These are phyloP conservation scores for Spathaspora gorwiae DNA, from an alignment of 805 yeast species.

Conservation along the genomic window DNA sequence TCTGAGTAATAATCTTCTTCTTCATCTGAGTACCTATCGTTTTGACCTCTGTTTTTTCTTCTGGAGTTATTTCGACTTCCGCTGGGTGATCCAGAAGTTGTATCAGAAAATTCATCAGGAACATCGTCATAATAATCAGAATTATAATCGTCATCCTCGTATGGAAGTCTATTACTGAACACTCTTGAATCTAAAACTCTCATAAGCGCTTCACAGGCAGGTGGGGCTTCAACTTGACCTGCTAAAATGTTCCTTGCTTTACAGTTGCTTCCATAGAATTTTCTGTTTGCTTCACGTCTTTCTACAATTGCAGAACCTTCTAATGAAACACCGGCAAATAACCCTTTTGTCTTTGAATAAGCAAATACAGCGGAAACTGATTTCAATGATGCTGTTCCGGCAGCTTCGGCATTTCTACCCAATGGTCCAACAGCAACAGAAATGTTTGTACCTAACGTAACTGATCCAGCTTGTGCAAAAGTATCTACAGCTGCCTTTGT, in stretches of 20 bases:
- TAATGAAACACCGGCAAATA: constrained; percentile 94
- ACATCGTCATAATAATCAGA: constrained; percentile 74
- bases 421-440: constrained; percentile 97
- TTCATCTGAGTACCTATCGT: constrained; percentile 24
- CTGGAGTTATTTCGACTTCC: constrained; percentile 12
- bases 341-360: constrained; percentile 92
- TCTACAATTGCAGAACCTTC: constrained; percentile 97
- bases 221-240: constrained; percentile 91
- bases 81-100: constrained; percentile 37
- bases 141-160: constrained; percentile 48
- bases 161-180: constrained; percentile 54
- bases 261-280: constrained; percentile 84
- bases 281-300: constrained; percentile 94
- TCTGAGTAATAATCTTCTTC: constrained; percentile 29
- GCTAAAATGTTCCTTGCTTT: constrained; percentile 81
- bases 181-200: constrained; percentile 83
- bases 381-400: constrained; percentile 86
- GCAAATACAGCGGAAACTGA: constrained; percentile 88
- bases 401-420: constrained; percentile 97
- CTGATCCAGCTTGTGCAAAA: constrained; percentile 89
- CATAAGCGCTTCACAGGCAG: constrained; percentile 82
- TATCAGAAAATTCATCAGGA: constrained; percentile 63
- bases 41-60: constrained; percentile 17
- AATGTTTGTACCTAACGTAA: constrained; percentile 91
- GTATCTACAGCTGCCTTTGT: constrained; percentile 85